Evolutionary conservation across 208 protist genomes (phyloP).

Genomic region (Naegleria gruberi): DNA sequence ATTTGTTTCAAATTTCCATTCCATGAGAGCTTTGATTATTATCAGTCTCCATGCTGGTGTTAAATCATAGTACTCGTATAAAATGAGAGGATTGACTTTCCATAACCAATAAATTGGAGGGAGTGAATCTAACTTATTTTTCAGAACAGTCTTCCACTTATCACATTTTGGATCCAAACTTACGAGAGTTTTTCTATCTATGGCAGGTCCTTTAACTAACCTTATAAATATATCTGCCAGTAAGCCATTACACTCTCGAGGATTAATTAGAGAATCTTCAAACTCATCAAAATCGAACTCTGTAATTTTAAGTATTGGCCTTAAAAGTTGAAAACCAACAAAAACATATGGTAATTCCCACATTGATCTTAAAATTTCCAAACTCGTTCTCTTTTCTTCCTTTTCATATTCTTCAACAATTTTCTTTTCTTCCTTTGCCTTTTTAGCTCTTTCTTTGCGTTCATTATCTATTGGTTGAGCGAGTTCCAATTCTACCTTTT

Average conservation of each 20-base stretch:
- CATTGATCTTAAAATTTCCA: background rate
- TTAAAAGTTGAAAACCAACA: background rate
- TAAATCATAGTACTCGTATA: background rate
- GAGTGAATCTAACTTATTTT: background rate
- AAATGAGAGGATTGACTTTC: background rate
- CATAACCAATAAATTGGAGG: background rate
- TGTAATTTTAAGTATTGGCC: constrained; percentile 1
- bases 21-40: background rate
- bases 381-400: background rate
- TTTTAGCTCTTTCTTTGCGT: background rate
- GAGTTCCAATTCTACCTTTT: background rate
- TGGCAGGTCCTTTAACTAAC: constrained; percentile 4
- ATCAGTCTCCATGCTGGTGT: background rate
- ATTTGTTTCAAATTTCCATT: constrained; percentile 11
- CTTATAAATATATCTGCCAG: background rate
- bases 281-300: background rate
- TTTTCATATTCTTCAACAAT: background rate
- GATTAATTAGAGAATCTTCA: background rate
- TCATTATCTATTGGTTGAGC: background rate
- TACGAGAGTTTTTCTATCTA: background rate
- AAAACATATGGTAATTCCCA: constrained; percentile 13
- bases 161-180: background rate
- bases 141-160: background rate
- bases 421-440: background rate
- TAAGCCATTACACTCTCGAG: background rate